phyloP scores from a whole-genome alignment of 1,139 yeast genomes.

The Yamadazyma kanchanaburiensis region DNA sequence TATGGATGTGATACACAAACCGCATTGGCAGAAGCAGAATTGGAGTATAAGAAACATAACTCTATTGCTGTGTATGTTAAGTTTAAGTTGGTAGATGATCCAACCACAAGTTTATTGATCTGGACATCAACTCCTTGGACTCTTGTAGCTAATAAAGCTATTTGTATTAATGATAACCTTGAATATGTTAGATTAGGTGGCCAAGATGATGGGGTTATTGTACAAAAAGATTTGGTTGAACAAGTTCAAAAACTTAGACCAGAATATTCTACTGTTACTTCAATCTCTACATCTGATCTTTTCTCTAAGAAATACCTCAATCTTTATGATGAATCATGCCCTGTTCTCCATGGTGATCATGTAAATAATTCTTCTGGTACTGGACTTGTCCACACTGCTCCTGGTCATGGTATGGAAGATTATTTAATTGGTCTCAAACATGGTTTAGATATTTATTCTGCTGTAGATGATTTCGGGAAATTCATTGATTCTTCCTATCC shows the following conservation, averaged over 20 bases:
- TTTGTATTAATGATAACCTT: constrained; percentile 63
- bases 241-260: constrained; percentile 29
- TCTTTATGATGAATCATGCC: constrained; percentile 44
- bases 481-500: constrained; percentile 47
- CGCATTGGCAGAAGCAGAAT: constrained; percentile 94
- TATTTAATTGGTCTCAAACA: constrained; percentile 64
- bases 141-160: constrained; percentile 79
- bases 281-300: constrained; percentile 44
- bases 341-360: constrained; percentile 76
- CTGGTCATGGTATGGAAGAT: constrained; percentile 97
- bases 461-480: constrained; percentile 74
- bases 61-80: constrained; percentile 72
- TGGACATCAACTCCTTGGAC: constrained; percentile 99
- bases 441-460: constrained; percentile 61
- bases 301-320: constrained; percentile 48
- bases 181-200: constrained; percentile 52
- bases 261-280: constrained; percentile 22
- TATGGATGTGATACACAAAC: constrained; percentile 96
- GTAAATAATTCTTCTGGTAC: constrained; percentile 85
- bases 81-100: constrained; percentile 28
- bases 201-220: constrained; percentile 42
- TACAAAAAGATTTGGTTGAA: constrained; percentile 44
- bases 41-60: constrained; percentile 78
- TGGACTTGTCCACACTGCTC: constrained; percentile 95
- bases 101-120: constrained; percentile 41